Conservation (phyloP, 768 basidiomycete genomes). For the Punctularia strigosozonata region DNA sequence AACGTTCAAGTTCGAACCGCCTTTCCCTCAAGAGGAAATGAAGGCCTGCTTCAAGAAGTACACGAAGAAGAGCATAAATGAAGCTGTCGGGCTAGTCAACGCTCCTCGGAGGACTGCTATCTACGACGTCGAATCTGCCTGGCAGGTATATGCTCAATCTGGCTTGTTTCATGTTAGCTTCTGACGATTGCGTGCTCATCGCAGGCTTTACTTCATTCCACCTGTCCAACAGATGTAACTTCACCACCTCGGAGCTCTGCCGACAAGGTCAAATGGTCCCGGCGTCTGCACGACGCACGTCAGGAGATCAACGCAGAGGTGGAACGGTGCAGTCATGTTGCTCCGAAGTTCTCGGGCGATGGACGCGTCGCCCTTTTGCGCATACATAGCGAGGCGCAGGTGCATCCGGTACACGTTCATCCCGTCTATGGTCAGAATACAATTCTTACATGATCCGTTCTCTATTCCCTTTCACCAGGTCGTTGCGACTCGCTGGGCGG, state of each 20-base stretch:
- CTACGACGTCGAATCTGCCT: conserved; percentile 17
- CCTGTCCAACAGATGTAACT: conserved; percentile 18
- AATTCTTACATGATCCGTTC: neutral
- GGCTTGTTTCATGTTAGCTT: conserved; percentile 11
- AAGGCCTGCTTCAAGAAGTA: conserved; percentile 19
- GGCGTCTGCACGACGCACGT: conserved; percentile 21
- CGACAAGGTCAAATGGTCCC: conserved; percentile 8
- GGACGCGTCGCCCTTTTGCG: conserved; percentile 30
- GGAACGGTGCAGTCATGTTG: conserved; percentile 17
- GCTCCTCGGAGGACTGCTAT: conserved; percentile 24
- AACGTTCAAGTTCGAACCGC: conserved; percentile 15
- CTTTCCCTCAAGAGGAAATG: conserved; percentile 19
- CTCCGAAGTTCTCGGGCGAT: conserved; percentile 32
- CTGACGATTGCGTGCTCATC: conserved; percentile 17
- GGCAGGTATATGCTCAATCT: conserved; percentile 4
- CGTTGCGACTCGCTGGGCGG: conserved; percentile 35
- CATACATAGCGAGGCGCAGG: conserved; percentile 30
- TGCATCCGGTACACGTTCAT: conserved; percentile 20
- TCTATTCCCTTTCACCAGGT: conserved; percentile 19
- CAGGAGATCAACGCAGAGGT: conserved; percentile 26
- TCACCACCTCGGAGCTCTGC: neutral
- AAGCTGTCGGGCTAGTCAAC: conserved; percentile 31
- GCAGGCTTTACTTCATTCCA: conserved; percentile 21
- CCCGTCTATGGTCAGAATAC: too few species aligned
- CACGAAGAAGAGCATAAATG: conserved; percentile 26